Percentiles rank a stretch among this genome's conserved stretches.
Evolutionary conservation across 257 asterid species (phyloP).

Genomic region (Solanum lycopersicoides): DNA sequence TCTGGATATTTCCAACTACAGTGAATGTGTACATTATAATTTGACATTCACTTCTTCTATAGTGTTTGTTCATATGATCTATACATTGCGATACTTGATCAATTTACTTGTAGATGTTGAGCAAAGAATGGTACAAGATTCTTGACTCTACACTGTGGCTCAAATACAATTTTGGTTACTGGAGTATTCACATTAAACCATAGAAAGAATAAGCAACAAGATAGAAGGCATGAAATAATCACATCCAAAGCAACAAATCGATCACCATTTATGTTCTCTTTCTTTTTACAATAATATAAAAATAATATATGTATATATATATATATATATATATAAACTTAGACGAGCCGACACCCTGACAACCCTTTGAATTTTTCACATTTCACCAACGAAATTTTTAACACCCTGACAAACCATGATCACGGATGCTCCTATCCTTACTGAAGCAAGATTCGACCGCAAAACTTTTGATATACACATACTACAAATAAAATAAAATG

Average conservation of each 20-base stretch:
- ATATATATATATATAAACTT: background rate
- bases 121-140: background rate
- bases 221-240: slow-evolving; percentile 6
- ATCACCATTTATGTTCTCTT: background rate
- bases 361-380: background rate
- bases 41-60: background rate
- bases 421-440: background rate
- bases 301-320: too few relatives aligned
- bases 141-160: background rate
- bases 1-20: background rate
- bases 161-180: background rate
- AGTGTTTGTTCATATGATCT: background rate
- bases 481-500: background rate
- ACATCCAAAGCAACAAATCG: background rate
- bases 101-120: background rate
- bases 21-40: background rate
- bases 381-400: background rate
- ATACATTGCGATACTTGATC: background rate
- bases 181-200: background rate
- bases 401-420: background rate
- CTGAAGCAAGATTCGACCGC: background rate
- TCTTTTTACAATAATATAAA: background rate
- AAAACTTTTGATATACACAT: slow-evolving; percentile 2
- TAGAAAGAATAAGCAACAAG: slow-evolving; percentile 5
- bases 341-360: slow-evolving; percentile 6